Base-by-base conservation (phyloP, 495 filamentous ascomycete genomes). In the Neurospora sublineolata region DNA sequence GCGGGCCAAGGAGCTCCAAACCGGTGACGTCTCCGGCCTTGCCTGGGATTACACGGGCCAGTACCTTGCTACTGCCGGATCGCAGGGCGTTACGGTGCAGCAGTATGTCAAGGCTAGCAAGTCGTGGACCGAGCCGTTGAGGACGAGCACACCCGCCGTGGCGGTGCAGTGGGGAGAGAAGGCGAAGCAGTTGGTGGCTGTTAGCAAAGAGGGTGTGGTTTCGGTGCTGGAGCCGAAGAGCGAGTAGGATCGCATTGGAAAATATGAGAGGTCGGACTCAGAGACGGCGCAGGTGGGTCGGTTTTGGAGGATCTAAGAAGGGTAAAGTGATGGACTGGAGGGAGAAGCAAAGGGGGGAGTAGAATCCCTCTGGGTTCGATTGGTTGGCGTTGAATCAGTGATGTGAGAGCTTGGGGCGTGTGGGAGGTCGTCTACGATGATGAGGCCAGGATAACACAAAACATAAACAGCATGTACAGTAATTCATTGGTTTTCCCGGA, bases 21-120 rank as follows among this genome's bases (percentile, higher is more conserved):
- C 92, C 70, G 94, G 93, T 42, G 89, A 87, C 73, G 85, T 87
- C 60, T 87, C 97, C 68, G 86, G 86, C 36, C 84, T 97, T 71
- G 83, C 85, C 68, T 99, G 93, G 93, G 95, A 99, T 76, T 97
- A 97, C 83, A 95, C 92, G 23, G 95, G 94, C 30, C 95, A 98
- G 79, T 99, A 91, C 81, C 86, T 98, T 20, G 90, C 94, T 20
- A 90, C 91, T 23, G 92, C 87, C 18, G 96, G 96, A 1, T 87
- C 91, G 2, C 88, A 89, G 60, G 93, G 93, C 8, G 82, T 97
- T 67, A 91, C 90, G 37, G 92, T 99, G 69, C 93, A 94, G 78
- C 90, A 94, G 74, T 99, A 95, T 79, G 83, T 85, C 44, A 98
- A 97, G 84, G 79, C 85, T 18, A 83, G 87, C 38, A 99, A 97